Base-by-base conservation (phyloP, 306 rosid genomes). In the Prinsepia uniflora region DNA sequence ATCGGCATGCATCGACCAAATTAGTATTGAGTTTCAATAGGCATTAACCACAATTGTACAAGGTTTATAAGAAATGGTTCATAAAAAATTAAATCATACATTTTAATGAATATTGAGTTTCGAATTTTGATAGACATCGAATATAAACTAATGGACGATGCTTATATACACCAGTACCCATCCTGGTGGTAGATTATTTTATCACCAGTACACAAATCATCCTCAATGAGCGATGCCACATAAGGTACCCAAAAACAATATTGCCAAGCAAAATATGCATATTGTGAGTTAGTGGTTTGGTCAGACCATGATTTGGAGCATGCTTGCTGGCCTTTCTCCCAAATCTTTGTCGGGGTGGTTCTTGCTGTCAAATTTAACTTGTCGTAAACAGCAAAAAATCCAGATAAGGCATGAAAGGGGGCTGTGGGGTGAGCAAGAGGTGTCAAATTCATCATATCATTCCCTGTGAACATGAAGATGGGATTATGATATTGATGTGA, bases 211-310 rank as follows among this genome's bases (percentile, higher is more conserved):
- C 87, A 88, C 52, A 89, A 74, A 64, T 85, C 78, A 79, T 84
- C 84, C 44, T 89, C 92, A 56, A 87, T 81, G 80, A 92, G 83
- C 17, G 92, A 89, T 65, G 96, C 89, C 89, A 92, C 78, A 57
- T 86, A 92, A 67, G 96, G 95, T 68, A 88, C 88, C 46, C 53
- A 88, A 65, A 92, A 92, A 85, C 95, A 89, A 76, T 81, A 85
- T 40, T 86, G 90, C 63, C 81, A 85, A 39, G 77, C 59, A 78
- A 74, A 73, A 59, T 77, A 63, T 60, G 76, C 85, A 73, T 78
- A 80, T 68, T 70, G 69, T n/a, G 89, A 80, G 64, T 78, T 45
- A 72, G 69, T 72, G 78, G 82, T 74, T 65, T 65, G 78, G 71
- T 81, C 79, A 8, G 81, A 77, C 94, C 91, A 80, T 65, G 89